phyloP scores from a whole-genome alignment of 768 basidiomycete species.

The Phylloporus arenicola region DNA sequence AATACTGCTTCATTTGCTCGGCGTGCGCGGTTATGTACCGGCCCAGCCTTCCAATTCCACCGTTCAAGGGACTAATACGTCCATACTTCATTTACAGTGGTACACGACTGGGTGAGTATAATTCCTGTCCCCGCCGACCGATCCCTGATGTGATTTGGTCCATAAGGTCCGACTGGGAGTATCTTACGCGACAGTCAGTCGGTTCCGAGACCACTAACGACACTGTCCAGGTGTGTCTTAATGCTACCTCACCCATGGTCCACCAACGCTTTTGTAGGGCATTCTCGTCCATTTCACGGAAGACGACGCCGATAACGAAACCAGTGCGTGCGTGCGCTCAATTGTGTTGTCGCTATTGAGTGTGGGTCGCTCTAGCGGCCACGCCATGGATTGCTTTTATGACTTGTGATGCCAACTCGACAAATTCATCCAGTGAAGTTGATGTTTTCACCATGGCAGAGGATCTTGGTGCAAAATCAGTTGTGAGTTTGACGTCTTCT shows the following conservation, averaged over 20 bases:
- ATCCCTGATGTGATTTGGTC: constrained; percentile 9
- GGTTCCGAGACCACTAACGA: constrained; percentile 42
- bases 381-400: constrained; percentile 93
- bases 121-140: neutral
- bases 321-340: constrained; percentile 44
- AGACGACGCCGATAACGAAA: constrained; percentile 40
- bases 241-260: no score
- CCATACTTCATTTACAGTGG: constrained; percentile 56
- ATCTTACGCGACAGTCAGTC: constrained; percentile 57
- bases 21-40: constrained; percentile 55
- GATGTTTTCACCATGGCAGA: constrained; percentile 83
- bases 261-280: constrained; percentile 42
- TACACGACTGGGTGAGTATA: constrained; percentile 43
- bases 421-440: constrained; percentile 48
- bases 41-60: constrained; percentile 70
- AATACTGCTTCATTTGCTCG: constrained; percentile 1
- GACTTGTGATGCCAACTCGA: constrained; percentile 75
- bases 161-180: constrained; percentile 45
- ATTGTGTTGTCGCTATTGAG: neutral
- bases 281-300: constrained; percentile 83
- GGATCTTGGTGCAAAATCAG: constrained; percentile 74
- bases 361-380: constrained; percentile 38
- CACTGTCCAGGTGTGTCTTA: constrained; percentile 44
- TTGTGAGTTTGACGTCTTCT: constrained; percentile 42
- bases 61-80: constrained; percentile 38